These are phyloP conservation scores for Botrytis paeoniae DNA, from an alignment of 2,329 filamentous ascomycete species.

Conservation along the genomic window DNA sequence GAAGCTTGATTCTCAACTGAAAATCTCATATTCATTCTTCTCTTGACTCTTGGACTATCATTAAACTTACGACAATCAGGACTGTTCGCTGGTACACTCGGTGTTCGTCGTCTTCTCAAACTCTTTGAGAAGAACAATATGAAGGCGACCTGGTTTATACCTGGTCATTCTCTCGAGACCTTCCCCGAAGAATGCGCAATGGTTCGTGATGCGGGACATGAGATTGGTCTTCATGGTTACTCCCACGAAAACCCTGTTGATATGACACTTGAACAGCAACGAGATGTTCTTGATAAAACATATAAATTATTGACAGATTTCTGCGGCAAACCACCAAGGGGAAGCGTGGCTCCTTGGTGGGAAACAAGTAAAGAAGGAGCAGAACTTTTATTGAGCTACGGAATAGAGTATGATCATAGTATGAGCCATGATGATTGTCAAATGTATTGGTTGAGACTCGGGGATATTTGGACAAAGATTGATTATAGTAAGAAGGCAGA, in stretches of 20 bases:
- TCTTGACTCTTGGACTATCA: neutral
- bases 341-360: slow-evolving; percentile 74
- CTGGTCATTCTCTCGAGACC: slow-evolving; percentile 60
- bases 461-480: slow-evolving; percentile 66
- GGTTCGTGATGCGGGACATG: slow-evolving; percentile 62
- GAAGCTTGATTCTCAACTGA: neutral
- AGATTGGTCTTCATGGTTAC: slow-evolving; percentile 68
- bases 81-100: slow-evolving; percentile 66
- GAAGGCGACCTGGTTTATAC: slow-evolving; percentile 66
- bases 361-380: slow-evolving; percentile 67
- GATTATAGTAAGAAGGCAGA: slow-evolving; percentile 61
- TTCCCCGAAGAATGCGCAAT: slow-evolving; percentile 63
- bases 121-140: slow-evolving; percentile 71
- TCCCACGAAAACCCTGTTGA: slow-evolving; percentile 68
- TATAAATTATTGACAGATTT: slow-evolving; percentile 69
- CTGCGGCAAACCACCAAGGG: slow-evolving; percentile 67
- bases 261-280: slow-evolving; percentile 73
- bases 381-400: slow-evolving; percentile 62
- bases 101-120: slow-evolving; percentile 63
- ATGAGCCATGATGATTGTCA: slow-evolving; percentile 65
- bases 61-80: slow-evolving; percentile 39
- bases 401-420: slow-evolving; percentile 67
- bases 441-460: slow-evolving; percentile 61
- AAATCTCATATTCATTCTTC: neutral
- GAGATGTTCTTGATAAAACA: slow-evolving; percentile 71